Percentiles rank a stretch among this genome's conserved stretches.
phyloP scores from a whole-genome alignment of 257 asterid species.

The Ilex asprella region DNA sequence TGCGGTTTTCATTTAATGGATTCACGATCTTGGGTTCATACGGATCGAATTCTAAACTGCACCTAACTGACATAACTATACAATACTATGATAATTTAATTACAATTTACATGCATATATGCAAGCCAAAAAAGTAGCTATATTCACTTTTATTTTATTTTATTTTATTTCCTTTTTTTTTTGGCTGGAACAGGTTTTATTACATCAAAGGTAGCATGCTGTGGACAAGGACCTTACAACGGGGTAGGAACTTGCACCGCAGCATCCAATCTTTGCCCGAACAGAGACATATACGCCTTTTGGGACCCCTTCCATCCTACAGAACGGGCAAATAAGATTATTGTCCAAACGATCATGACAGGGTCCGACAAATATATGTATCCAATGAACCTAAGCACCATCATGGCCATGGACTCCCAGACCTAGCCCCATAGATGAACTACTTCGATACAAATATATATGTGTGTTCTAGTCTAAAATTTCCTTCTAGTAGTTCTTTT shows the following conservation, averaged over 20 bases:
- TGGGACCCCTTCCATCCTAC: conserved; percentile 76
- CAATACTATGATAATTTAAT: background rate
- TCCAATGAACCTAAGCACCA: conserved; percentile 69
- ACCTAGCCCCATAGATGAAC: background rate
- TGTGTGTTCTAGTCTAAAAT: background rate
- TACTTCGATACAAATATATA: background rate
- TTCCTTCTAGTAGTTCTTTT: background rate
- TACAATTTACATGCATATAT: background rate
- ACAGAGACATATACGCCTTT: conserved; percentile 51
- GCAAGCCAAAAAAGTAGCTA: background rate
- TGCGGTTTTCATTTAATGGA: too few species aligned
- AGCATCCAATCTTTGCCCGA: conserved; percentile 47
- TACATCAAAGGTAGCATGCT: conserved; percentile 57
- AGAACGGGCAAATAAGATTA: conserved; percentile 47
- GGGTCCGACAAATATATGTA: conserved; percentile 51
- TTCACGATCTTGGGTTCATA: too few species aligned
- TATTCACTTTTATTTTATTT: background rate
- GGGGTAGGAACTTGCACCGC: conserved; percentile 53
- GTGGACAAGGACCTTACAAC: conserved; percentile 62
- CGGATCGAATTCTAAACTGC: background rate
- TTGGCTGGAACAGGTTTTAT: conserved; percentile 35
- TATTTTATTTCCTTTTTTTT: background rate
- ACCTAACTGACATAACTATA: background rate
- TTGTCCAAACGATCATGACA: conserved; percentile 38
- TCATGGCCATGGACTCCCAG: conserved; percentile 46